Conservation (phyloP, 805 yeast genomes). For the Ogataea degrootiae region DNA sequence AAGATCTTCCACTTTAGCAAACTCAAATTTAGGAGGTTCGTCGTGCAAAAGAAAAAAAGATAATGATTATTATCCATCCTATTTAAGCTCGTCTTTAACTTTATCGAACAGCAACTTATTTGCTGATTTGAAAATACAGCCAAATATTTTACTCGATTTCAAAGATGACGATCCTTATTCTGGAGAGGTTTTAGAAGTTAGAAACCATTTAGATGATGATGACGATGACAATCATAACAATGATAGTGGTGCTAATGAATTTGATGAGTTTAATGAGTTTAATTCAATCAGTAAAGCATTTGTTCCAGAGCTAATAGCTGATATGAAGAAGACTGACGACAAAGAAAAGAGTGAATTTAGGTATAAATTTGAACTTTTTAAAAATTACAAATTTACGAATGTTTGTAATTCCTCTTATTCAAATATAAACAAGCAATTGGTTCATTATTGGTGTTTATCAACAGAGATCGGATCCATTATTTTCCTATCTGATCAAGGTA, state of each 20-base stretch:
- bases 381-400: conserved; percentile 36
- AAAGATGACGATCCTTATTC: conserved; percentile 4
- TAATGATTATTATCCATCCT: conserved; percentile 26
- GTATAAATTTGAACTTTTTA: conserved; percentile 37
- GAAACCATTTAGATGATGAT: conserved; percentile 31
- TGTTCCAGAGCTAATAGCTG: conserved; percentile 4
- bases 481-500: conserved; percentile 41
- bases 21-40: conserved; percentile 19
- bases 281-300: conserved; percentile 27
- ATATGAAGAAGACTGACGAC: background rate
- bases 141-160: conserved; percentile 27
- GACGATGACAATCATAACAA: conserved; percentile 10
- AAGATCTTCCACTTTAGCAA: conserved; percentile 20
- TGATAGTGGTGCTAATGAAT: conserved; percentile 26
- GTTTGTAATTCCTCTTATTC: conserved; percentile 25
- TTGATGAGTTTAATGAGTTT: conserved; percentile 20
- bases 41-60: conserved; percentile 31
- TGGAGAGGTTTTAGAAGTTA: conserved; percentile 15
- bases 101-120: conserved; percentile 24
- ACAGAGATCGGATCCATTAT: conserved; percentile 57
- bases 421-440: conserved; percentile 29
- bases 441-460: conserved; percentile 50
- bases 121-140: conserved; percentile 26
- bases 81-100: conserved; percentile 20
- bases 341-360: conserved; percentile 17